Evolutionary conservation across 371 early-diverging fungal species (phyloP), one percentile per base, ranked within the genome.

Genomic region (Mucor saturninus): DNA sequence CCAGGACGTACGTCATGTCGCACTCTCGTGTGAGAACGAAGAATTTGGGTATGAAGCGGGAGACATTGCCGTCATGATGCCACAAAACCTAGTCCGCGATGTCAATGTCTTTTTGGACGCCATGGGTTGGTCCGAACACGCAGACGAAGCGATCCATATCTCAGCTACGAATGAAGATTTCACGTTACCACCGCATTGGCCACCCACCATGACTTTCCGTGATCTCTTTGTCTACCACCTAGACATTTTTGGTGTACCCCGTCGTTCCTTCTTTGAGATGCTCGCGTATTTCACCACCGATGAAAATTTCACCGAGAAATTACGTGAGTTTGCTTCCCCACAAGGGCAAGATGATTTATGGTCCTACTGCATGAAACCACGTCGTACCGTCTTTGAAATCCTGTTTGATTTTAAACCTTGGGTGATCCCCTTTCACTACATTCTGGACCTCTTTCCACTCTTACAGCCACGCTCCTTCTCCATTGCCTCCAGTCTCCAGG

Each of bases 281-380:
- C 74, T 95, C 29, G 69, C 89, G 13, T 89, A 89, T 67, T 96
- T 98, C 67, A 87, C 93, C 1, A 57, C 71, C 7, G 86, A 92
- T 63, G 80, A 81, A 28, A 69, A 86, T 45, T 93, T 94, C 31
- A 86, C 81, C 2, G 95, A 94, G 39, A 89, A 93, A 68, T 77
- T 97, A 46, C 75, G 81, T 28, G 94, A 95, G 59, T 93, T 96
- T 59, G 72, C 89, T 2, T 80, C 88, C 1, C 74, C 94, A 1
- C 89, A 83, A 55, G 98, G 97, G 4, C 92, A 91, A 73, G 92
- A 93, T 62, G 98, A 96, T 54, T 80, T 96, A 65, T 90, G 87
- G 62, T 73, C 86, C 5, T 98, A 98, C 76, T 86, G 89, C 59
- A 86, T 91, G 68, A 81, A 91, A 50, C 85, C 90, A 31, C 74